Percentiles rank a stretch among this genome's conserved stretches.
These are phyloP conservation scores for Eucommia ulmoides DNA, from an alignment of 257 asterid species.

Conservation along the genomic window DNA sequence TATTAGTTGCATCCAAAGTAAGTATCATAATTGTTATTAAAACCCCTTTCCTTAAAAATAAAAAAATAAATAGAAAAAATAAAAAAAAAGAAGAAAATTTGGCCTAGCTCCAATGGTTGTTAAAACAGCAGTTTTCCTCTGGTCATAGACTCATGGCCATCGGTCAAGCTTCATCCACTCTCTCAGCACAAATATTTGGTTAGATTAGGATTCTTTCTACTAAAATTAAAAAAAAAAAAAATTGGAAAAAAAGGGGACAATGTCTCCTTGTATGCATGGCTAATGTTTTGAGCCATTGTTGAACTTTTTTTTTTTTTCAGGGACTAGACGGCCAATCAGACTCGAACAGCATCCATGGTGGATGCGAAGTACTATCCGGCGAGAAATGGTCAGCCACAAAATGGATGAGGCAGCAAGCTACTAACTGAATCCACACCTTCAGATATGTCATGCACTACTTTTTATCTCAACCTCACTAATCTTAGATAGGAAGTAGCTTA, in stretches of 20 bases:
- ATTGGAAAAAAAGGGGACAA: too few relatives aligned
- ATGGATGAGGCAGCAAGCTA: slow-evolving; percentile 69
- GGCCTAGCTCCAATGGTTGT: too few relatives aligned
- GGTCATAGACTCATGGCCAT: not conserved
- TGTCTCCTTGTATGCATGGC: not conserved
- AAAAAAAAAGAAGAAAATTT: too few relatives aligned
- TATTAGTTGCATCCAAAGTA: not conserved
- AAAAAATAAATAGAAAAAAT: too few relatives aligned
- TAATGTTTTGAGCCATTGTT: not conserved
- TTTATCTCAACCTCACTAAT: too few relatives aligned
- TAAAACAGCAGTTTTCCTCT: too few relatives aligned
- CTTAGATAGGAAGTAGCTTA: too few relatives aligned
- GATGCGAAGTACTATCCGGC: slow-evolving; percentile 68
- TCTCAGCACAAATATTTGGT: not conserved
- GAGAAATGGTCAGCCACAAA: slow-evolving; percentile 96
- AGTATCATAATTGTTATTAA: not conserved
- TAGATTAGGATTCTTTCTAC: too few relatives aligned
- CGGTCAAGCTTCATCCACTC: not conserved
- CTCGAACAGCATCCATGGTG: slow-evolving; percentile 67
- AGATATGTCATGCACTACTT: too few relatives aligned
- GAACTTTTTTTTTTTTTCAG: slow-evolving; percentile 18
- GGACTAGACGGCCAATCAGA: slow-evolving; percentile 75
- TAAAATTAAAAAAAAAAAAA: too few relatives aligned
- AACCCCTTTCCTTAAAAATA: too few relatives aligned
- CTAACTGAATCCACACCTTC: too few relatives aligned